phyloP scores from a whole-genome alignment of 2,329 filamentous ascomycete species.

The Aspergillus puulaauensis region DNA sequence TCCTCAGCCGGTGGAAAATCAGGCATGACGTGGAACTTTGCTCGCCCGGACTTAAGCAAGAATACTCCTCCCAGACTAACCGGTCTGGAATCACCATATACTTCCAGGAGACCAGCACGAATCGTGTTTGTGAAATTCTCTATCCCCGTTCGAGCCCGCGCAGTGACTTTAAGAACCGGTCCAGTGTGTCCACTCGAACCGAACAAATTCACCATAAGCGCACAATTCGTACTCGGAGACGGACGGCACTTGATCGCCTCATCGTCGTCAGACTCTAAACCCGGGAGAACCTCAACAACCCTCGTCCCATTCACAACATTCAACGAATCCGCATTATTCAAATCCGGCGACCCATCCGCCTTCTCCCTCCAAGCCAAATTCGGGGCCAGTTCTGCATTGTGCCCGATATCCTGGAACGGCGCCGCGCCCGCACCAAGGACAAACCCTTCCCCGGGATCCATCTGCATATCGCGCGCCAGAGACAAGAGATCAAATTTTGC shows the following conservation, averaged over 20 bases:
- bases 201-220: constrained; percentile 46
- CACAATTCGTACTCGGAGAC: constrained; percentile 34
- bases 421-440: constrained; percentile 47
- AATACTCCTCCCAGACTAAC: constrained; percentile 46
- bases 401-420: constrained; percentile 42
- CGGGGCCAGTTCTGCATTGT: constrained; percentile 46
- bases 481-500: constrained; percentile 25
- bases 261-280: neutral
- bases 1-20: constrained; percentile 36
- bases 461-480: constrained; percentile 39
- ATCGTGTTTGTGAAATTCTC: constrained; percentile 6
- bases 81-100: constrained; percentile 31
- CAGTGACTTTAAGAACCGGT: constrained; percentile 38
- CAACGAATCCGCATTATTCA: neutral
- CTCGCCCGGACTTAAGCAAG: constrained; percentile 38
- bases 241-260: neutral
- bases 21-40: constrained; percentile 47
- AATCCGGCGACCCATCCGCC: neutral
- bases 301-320: neutral
- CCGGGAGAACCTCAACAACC: neutral
- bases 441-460: constrained; percentile 31
- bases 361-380: constrained; percentile 26
- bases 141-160: constrained; percentile 21
- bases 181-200: constrained; percentile 38
- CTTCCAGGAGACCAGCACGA: neutral